A percentile compares a stretch with the other conserved stretches of the same genome.
These are phyloP conservation scores for Aspergillus quadrilineatus DNA, from an alignment of 2,329 filamentous ascomycete species.

Conservation along the genomic window DNA sequence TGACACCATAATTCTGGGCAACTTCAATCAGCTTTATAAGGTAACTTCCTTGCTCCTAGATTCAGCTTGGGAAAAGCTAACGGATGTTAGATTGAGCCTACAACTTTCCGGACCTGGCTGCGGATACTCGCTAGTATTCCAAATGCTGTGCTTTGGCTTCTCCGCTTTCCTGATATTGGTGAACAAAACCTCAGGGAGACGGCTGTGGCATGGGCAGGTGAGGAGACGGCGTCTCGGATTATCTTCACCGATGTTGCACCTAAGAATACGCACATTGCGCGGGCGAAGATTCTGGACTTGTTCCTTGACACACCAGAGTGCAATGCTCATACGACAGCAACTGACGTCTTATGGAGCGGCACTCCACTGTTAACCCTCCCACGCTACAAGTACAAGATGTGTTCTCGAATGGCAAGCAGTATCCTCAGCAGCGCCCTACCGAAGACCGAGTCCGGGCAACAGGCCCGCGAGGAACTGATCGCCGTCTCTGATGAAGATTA, in stretches of 20 bases:
- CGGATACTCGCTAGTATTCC: constrained; percentile 83
- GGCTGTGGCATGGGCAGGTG: constrained; percentile 77
- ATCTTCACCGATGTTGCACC: constrained; percentile 96
- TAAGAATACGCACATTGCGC: constrained; percentile 89
- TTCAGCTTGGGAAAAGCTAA: neutral
- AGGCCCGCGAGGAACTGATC: constrained; percentile 72
- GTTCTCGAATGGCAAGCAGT: constrained; percentile 93
- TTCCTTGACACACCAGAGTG: constrained; percentile 98
- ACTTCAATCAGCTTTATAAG: constrained; percentile 99
- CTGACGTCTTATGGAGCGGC: constrained; percentile 93
- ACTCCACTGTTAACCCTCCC: constrained; percentile 89
- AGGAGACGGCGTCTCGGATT: constrained; percentile 80
- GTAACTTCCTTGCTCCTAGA: constrained; percentile 46
- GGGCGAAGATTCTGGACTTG: constrained; percentile 86
- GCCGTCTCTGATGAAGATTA: constrained; percentile 78
- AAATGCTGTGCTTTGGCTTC: constrained; percentile 87
- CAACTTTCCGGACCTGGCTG: constrained; percentile 92
- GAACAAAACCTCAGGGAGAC: constrained; percentile 81
- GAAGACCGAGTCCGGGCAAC: constrained; percentile 63
- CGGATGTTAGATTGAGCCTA: constrained; percentile 77
- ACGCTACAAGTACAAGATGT: constrained; percentile 97
- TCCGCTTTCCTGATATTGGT: constrained; percentile 93
- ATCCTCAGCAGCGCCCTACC: constrained; percentile 89
- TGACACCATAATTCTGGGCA: constrained; percentile 86
- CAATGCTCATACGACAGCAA: constrained; percentile 96